Conservation (phyloP, 1,284 basidiomycete genomes). For the Ganoderma sinense region DNA sequence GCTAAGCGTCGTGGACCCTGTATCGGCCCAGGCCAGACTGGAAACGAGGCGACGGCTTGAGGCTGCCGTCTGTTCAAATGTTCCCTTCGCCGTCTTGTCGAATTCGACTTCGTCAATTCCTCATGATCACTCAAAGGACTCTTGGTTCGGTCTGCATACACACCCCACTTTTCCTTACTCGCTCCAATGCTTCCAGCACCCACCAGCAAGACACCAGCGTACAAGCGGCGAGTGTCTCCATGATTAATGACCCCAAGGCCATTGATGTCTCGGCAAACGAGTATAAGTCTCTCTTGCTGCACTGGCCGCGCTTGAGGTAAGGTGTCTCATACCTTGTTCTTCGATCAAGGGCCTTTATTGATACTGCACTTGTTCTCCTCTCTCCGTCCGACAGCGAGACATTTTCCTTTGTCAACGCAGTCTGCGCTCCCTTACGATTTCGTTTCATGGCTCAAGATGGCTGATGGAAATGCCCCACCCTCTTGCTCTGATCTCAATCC, state of each 20-base stretch:
- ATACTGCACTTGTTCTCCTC: neutral
- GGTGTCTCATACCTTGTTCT: neutral
- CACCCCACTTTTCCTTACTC: neutral
- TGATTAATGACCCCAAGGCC: no score
- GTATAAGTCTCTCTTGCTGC: neutral
- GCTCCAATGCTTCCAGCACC: neutral
- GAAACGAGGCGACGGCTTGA: neutral
- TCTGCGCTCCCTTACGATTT: neutral
- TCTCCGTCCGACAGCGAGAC: neutral
- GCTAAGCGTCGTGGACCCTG: neutral
- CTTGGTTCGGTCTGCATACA: no score
- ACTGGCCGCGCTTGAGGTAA: neutral
- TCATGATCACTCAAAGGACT: no score
- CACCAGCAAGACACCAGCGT: neutral
- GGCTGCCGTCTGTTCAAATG: neutral
- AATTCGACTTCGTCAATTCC: neutral
- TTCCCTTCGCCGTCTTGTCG: neutral
- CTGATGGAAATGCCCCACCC: neutral
- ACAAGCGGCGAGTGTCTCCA: neutral
- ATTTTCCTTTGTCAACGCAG: neutral
- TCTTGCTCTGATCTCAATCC: neutral
- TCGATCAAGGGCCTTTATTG: neutral
- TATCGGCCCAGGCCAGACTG: neutral
- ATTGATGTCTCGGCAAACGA: neutral
- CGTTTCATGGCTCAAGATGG: neutral